phyloP scores from a whole-genome alignment of 2,329 filamentous ascomycete species.

The Calonectria ilicicola region DNA sequence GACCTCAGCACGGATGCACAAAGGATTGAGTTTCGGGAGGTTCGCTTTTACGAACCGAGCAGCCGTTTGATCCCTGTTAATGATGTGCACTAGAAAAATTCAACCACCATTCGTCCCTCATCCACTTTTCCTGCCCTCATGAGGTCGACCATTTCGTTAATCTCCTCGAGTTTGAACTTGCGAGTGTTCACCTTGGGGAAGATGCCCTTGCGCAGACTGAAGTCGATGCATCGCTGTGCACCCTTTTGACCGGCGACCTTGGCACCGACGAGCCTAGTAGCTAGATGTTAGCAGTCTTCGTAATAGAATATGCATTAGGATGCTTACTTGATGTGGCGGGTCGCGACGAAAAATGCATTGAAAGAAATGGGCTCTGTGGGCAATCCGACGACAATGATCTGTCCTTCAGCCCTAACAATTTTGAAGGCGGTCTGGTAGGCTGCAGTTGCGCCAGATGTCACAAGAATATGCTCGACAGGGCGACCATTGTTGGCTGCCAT shows the following conservation, averaged over 20 bases:
- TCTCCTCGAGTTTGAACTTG: not conserved
- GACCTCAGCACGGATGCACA: not conserved
- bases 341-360: not conserved
- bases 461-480: not conserved
- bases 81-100: slow-evolving; percentile 1
- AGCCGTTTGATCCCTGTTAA: not conserved
- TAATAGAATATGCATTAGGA: not conserved
- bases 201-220: not conserved
- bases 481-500: not conserved
- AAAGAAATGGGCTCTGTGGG: not conserved
- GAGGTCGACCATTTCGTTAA: not conserved
- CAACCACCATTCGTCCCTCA: not conserved
- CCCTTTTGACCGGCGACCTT: not conserved
- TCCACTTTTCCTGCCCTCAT: slow-evolving; percentile 4
- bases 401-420: not conserved
- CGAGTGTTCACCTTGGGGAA: not conserved
- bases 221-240: slow-evolving; percentile 1
- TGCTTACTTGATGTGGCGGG: not conserved
- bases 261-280: not conserved
- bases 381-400: not conserved
- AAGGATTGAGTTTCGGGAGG: not conserved
- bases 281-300: not conserved
- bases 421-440: not conserved
- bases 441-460: not conserved
- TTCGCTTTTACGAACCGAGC: not conserved